Evolutionary conservation across 441 rosid genomes (phyloP), one percentile per base, ranked within the genome.

Genomic region (Bruguiera hainesii): DNA sequence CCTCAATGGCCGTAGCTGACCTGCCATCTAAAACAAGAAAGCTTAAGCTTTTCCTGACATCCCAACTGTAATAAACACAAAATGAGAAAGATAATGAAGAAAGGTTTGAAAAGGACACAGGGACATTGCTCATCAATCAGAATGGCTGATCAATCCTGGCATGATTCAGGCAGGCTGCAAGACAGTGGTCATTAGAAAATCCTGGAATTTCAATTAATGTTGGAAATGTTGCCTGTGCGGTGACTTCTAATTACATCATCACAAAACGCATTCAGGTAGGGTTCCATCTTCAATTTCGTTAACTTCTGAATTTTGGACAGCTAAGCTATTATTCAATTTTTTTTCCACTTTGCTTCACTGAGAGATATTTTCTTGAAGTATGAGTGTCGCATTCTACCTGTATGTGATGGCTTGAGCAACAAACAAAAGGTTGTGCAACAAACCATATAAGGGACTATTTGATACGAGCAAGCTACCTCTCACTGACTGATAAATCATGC

Each of bases 181-280:
- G 60, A 26, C 49, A 16, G 35, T 28, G 69, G 46, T 26, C 31
- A 13, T n/a, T 20, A 7, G 52, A 55, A 61, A 25, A 46, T 62
- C 39, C 51, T 63, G 25, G 20, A 39, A 25, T 21, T 23, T 30
- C 48, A 13, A 46, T 48, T 52, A 67, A 42, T 42, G 70, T 26
- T 53, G 73, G 70, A 60, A 49, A 60, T 60, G 52, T 37, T 26
- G 71, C 56, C 52, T 57, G 48, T 51, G 69, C 69, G 58, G 63
- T 42, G 39, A 35, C 53, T 57, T 42, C 48, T 7, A 19, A 6
- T 42, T 28, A 21, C 46, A n/a, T 62, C 60, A 51, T 16, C 49
- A 31, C 60, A 13, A 61, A 39, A 60, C 65, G 21, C 56, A 63
- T 21, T 63, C 59, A 59, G 60, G 19, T 55, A 64, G 10, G 28